Evolutionary conservation across 768 basidiomycete species (phyloP).

Genomic region (Leccinum longicurvipes): DNA sequence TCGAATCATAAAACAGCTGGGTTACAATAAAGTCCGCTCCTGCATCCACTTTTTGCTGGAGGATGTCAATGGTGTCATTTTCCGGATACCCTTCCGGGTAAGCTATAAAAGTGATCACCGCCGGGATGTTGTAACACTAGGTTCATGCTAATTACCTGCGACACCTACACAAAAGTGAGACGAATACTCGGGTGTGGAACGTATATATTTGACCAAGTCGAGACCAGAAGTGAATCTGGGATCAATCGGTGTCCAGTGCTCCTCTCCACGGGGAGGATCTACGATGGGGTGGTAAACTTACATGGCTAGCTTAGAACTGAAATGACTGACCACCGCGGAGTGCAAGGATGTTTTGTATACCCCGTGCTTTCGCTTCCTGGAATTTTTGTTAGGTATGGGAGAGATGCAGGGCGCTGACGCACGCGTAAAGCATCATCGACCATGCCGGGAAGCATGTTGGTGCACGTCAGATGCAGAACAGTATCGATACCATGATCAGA

Average conservation of each 20-base stretch:
- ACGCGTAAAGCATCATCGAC: conserved; percentile 87
- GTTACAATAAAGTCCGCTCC: conserved; percentile 97
- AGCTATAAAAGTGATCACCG: conserved; percentile 39
- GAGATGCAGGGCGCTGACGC: conserved; percentile 17
- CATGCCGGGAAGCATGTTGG: conserved; percentile 89
- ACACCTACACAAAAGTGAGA: conserved; percentile 92
- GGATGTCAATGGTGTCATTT: conserved; percentile 55
- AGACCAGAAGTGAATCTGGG: conserved; percentile 77
- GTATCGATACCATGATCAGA: conserved; percentile 76
- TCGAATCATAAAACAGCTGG: conserved; percentile 96
- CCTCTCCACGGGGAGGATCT: conserved; percentile 94
- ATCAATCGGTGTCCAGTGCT: conserved; percentile 88
- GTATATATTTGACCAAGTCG: conserved; percentile 92
- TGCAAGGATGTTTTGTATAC: conserved; percentile 88
- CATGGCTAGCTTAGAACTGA: background rate
- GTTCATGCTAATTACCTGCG: conserved; percentile 54
- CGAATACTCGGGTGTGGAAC: conserved; percentile 69
- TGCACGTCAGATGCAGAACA: conserved; percentile 93
- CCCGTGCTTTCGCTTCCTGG: conserved; percentile 76
- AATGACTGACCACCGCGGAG: conserved; percentile 74
- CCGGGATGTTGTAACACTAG: background rate
- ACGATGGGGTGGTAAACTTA: background rate
- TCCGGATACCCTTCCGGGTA: conserved; percentile 91
- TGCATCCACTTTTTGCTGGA: conserved; percentile 88
- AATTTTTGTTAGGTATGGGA: conserved; percentile 3